phyloP scores from a whole-genome alignment of 1,284 basidiomycete species.

The Pascua sp. region DNA sequence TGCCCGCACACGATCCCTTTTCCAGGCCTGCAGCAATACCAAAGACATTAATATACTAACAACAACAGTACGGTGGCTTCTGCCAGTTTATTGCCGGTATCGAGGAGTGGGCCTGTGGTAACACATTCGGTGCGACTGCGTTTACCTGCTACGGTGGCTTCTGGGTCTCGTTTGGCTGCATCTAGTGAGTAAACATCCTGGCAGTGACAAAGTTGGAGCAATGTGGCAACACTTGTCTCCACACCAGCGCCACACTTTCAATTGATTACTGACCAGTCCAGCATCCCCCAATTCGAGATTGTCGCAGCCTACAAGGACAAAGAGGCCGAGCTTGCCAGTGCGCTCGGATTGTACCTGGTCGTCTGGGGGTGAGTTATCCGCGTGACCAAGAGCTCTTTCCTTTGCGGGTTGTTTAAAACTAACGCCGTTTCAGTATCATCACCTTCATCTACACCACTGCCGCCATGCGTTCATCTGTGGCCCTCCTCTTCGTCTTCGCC shows the following conservation, averaged over 20 bases:
- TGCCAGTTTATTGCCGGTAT: constrained; percentile 60
- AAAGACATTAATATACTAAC: too few species aligned
- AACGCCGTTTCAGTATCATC: constrained; percentile 14
- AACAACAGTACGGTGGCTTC: constrained; percentile 64
- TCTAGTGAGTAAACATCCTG: neutral
- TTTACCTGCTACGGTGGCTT: constrained; percentile 74
- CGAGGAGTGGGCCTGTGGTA: constrained; percentile 66
- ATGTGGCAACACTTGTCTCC: constrained; percentile 5
- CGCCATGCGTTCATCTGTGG: constrained; percentile 9
- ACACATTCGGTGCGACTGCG: constrained; percentile 61
- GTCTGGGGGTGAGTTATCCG: constrained; percentile 35
- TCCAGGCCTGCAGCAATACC: neutral
- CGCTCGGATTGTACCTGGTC: constrained; percentile 51
- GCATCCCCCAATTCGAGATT: constrained; percentile 53
- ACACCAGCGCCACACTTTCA: neutral
- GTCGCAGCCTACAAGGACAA: constrained; percentile 40
- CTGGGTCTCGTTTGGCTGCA: constrained; percentile 51
- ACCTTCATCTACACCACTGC: constrained; percentile 7
- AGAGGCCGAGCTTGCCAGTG: constrained; percentile 55
- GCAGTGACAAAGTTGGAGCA: too few species aligned
- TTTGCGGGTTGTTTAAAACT: neutral
- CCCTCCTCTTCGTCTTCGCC: constrained; percentile 58
- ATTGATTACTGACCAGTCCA: constrained; percentile 8
- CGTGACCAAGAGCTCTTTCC: neutral
- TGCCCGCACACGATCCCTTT: neutral